Conservation (phyloP, 768 basidiomycete species). For the Arthromyces matolae region DNA sequence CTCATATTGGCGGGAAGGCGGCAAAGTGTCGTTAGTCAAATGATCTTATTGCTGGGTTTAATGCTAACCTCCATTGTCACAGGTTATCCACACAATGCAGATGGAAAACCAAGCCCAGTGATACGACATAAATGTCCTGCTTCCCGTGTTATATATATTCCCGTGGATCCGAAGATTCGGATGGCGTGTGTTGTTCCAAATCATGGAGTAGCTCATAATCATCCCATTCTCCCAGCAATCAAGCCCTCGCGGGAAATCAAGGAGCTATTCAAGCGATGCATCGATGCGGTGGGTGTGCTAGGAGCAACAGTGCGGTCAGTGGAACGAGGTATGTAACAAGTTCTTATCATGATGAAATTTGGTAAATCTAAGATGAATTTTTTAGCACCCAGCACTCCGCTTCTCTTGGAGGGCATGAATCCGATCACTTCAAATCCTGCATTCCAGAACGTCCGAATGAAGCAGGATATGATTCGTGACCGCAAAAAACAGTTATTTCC, state of each 20-base stretch:
- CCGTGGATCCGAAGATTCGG: slow-evolving; percentile 3
- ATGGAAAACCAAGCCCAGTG: not conserved
- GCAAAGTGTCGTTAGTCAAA: not conserved
- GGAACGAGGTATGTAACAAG: slow-evolving; percentile 17
- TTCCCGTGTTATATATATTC: slow-evolving; percentile 7
- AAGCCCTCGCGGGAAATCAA: slow-evolving; percentile 11
- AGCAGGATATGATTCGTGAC: not conserved
- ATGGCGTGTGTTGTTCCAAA: slow-evolving; percentile 10
- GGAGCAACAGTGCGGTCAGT: slow-evolving; percentile 14
- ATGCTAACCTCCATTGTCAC: not conserved
- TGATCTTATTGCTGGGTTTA: not conserved
- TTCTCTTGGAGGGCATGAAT: not conserved
- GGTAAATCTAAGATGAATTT: not conserved
- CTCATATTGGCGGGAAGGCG: slow-evolving; percentile 1
- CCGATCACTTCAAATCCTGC: too few species aligned
- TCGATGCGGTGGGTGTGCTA: slow-evolving; percentile 5
- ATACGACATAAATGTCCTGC: not conserved
- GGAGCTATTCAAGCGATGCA: not conserved
- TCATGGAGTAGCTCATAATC: slow-evolving; percentile 12
- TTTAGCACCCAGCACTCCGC: not conserved
- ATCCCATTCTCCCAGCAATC: slow-evolving; percentile 14
- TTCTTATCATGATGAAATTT: not conserved
- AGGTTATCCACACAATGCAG: slow-evolving; percentile 4
- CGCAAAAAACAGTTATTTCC: not conserved
- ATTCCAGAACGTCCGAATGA: not conserved